These are phyloP conservation scores for Solidago caesia DNA, from an alignment of 129 eudicot genomes.

Conservation along the genomic window DNA sequence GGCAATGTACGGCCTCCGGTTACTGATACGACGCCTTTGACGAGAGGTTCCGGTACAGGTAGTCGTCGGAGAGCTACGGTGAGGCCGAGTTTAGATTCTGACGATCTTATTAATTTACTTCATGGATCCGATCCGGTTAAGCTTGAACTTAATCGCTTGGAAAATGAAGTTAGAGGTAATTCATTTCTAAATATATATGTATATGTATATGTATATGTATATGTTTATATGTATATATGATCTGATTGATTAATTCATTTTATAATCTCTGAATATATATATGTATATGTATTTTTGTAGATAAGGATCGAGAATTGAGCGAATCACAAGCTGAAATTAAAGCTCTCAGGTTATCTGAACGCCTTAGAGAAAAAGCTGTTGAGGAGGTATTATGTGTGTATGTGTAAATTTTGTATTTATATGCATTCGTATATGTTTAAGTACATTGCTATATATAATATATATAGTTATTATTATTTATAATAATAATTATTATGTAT, in stretches of 20 bases:
- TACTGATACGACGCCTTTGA: conserved; percentile 42
- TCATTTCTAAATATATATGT: conserved; percentile 19
- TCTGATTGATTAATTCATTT: conserved; percentile 26
- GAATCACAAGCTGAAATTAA: conserved; percentile 84
- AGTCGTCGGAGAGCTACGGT: conserved; percentile 59
- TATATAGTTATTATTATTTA: too few relatives aligned
- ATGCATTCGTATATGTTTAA: not conserved
- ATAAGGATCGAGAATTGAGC: conserved; percentile 76
- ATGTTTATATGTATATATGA: conserved; percentile 19
- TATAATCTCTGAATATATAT: too few relatives aligned
- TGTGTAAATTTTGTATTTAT: not conserved
- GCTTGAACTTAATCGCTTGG: conserved; percentile 91
- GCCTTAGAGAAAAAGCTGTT: conserved; percentile 80
- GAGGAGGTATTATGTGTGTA: conserved; percentile 59
- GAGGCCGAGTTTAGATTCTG: conserved; percentile 85
- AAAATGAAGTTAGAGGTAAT: conserved; percentile 95
- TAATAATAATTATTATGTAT: not conserved
- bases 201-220: too few relatives aligned
- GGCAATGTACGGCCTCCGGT: conserved; percentile 50
- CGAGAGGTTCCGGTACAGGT: conserved; percentile 30
- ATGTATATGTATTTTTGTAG: conserved; percentile 37
- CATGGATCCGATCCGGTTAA: conserved; percentile 99
- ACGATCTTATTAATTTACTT: conserved; percentile 68
- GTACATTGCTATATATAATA: too few relatives aligned
- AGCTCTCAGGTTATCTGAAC: conserved; percentile 70